These are phyloP conservation scores for Brassica napus DNA, from an alignment of 345 rosid species.

Conservation along the genomic window Da-Ae NC_063446.1:27271001-27271500, in stretches of 20 bases:
- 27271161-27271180: not conserved
- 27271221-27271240: no score
- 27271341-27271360: no score
- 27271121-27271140: not conserved
- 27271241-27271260: no score
- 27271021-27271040: not conserved
- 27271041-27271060: not conserved
- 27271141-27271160: not conserved
- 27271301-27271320: no score
- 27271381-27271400: no score
- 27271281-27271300: no score
- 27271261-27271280: no score
- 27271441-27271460: not conserved
- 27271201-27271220: not conserved
- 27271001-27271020: not conserved
- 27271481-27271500: constrained; percentile 5
- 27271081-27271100: not conserved
- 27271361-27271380: no score
- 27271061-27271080: not conserved
- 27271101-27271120: not conserved
- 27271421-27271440: no score
- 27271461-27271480: constrained; percentile 3
- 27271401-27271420: no score
- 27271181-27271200: not conserved
- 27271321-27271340: no score